Base-by-base conservation (phyloP, 768 basidiomycete genomes). In the Leccinum pellstonianum region DNA sequence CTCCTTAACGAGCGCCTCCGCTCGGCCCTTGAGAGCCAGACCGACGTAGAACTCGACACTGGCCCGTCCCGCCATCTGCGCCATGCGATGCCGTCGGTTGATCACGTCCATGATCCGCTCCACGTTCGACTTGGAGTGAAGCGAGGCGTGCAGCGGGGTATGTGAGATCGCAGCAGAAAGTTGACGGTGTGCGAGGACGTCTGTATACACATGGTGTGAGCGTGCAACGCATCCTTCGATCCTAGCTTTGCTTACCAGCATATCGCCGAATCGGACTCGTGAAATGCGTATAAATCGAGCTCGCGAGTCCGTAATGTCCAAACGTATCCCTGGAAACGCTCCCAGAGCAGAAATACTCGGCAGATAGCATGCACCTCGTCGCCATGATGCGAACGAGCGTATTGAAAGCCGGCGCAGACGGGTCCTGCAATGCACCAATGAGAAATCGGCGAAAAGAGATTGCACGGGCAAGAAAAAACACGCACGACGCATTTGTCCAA, bases 371-470 rank as follows among this genome's bases (percentile, higher is more conserved):
- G 73, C 97, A 98, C 31, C 97, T 81, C 3, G 96, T 98, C 3
- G 97, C 95, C 95, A 99, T 98, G 73, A 99, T 98, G 46, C 97
- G 87, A 38, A 99, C 96, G 17, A 98, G 83, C 0, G 95, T 98
- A 67, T 98, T 99, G 81, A 99, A 98, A 1, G 93, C 87, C 0
- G 95, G 91, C 66, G 93, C 86, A 17, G 76, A 73, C 0, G 88
- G 81, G 69, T 97, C 94, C 94, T 95, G 41, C 19, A 27, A 48
- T 29, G n/a, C 35, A 14, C 53, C 58, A 10, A 23, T 69, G 50
- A 50, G 55, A 4, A 8, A 37, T 9, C 4, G 8, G 5, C 43
- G 31, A 14, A 46, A 17, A 27, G 31, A 23, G 21, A 46, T 46
- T 10, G 10, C 10, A 11, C 43, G n/a, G 29, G 41, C 29, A 49